These are phyloP conservation scores for Fraxinus dipetala DNA, from an alignment of 305 asterid species.

Conservation along the genomic window DNA sequence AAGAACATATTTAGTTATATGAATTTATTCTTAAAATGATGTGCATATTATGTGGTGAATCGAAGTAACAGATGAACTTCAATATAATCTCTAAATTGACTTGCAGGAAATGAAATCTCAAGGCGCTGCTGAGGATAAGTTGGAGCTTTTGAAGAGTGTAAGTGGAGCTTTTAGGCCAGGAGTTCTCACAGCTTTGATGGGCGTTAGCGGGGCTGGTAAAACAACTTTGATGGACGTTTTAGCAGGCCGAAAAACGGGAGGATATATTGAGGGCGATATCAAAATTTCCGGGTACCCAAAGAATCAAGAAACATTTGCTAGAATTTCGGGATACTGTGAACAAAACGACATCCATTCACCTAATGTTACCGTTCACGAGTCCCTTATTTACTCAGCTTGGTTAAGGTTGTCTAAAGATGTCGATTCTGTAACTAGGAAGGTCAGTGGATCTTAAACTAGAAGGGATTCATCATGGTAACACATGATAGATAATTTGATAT, in stretches of 20 bases:
- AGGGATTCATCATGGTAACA: background rate
- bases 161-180: conserved; percentile 38
- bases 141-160: conserved; percentile 30
- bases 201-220: conserved; percentile 38
- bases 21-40: background rate
- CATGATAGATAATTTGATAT: background rate
- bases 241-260: conserved; percentile 36
- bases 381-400: conserved; percentile 37
- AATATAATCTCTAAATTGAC: background rate
- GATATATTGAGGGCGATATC: conserved; percentile 28
- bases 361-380: conserved; percentile 33
- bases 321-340: conserved; percentile 35
- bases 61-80: background rate
- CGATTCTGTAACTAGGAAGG: conserved; percentile 28
- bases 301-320: conserved; percentile 36
- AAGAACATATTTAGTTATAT: background rate
- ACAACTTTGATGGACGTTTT: conserved; percentile 36
- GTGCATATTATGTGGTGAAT: background rate
- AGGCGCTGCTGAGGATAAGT: conserved; percentile 30
- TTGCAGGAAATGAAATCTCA: conserved; percentile 34
- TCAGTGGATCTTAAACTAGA: background rate
- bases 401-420: conserved; percentile 27
- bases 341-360: conserved; percentile 39
- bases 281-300: conserved; percentile 34
- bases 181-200: conserved; percentile 37